Base-by-base conservation (phyloP, 495 filamentous ascomycete species). In the Xylaria venustula region DNA sequence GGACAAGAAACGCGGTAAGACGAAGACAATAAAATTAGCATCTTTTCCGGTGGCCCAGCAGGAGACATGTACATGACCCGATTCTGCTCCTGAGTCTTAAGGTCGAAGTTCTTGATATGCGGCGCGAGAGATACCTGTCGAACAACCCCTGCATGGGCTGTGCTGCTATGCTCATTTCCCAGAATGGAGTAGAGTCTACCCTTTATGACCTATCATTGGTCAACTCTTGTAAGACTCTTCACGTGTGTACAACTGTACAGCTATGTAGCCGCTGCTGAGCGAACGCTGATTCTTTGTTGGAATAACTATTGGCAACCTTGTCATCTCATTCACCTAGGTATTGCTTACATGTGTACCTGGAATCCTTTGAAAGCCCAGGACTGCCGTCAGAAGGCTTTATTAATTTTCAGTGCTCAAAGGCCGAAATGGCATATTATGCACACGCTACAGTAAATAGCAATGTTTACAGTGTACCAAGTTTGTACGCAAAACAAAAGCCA, bases 151-250 rank as follows among this genome's bases (percentile, higher is more conserved):
- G 53, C 53, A 45, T 55, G 40, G 53, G 53, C 53, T 55, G 53
- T 55, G 53, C n/a, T 34, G 53, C 34, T 34, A 25, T 45, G 25
- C 41, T 55, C 52, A 55, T 55, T 55, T 55, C 52, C 37, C 40
- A 42, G 22, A 34, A 34, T 34, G 30, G 30, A 34, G 30, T 11
- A 34, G 11, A 11, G 11, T 54, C 14, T 54, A 7, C 26, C 30
- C 51, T 42, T 54, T 19, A 20, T 34, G 22, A 28, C 34, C 37
- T 6, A 22, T 9, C 36, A 54, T 54, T 54, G 51, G 51, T 30
- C 52, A 54, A 14, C 42, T 30, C 7, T 34, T 5, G 30, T 34
- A 34, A 34, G 30, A 34, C 30, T 34, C 5, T 34, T 34, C 30
- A 34, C 30, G 11, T 34, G 30, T 34, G 30, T 34, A 34, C 30